Conservation (phyloP, 2,329 filamentous ascomycete species). For the Fusarium nygamai region DNA sequence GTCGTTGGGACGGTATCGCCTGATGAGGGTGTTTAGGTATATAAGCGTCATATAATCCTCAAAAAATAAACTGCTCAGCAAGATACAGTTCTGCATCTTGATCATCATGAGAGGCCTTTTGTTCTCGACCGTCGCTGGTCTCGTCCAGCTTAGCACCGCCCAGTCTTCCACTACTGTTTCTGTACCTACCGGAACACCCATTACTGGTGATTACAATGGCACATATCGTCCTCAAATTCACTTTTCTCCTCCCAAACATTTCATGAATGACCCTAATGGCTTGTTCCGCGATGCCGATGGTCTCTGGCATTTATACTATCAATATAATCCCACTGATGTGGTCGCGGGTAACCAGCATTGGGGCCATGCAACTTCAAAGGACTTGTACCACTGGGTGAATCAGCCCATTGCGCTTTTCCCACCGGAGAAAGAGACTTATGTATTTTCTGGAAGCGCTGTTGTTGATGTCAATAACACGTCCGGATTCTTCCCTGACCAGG, state of each 20-base stretch:
- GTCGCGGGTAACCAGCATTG: slow-evolving; percentile 71
- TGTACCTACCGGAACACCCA: slow-evolving; percentile 37
- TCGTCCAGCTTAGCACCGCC: neutral
- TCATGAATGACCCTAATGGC: slow-evolving; percentile 73
- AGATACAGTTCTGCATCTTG: neutral
- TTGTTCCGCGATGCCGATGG: slow-evolving; percentile 67
- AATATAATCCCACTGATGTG: slow-evolving; percentile 57
- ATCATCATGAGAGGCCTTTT: neutral
- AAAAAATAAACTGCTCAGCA: rapidly evolving
- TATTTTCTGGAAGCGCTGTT: slow-evolving; percentile 66
- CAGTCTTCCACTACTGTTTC: neutral
- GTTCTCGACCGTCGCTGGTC: neutral
- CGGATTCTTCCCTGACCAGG: slow-evolving; percentile 69
- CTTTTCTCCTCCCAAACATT: slow-evolving; percentile 62
- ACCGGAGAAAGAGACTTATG: slow-evolving; percentile 53
- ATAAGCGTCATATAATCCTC: neutral
- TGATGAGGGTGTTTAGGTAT: neutral
- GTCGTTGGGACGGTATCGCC: neutral
- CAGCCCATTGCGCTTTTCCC: slow-evolving; percentile 70
- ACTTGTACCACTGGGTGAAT: slow-evolving; percentile 72
- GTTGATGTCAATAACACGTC: slow-evolving; percentile 72
- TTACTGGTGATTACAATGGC: slow-evolving; percentile 42
- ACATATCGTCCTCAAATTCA: slow-evolving; percentile 62
- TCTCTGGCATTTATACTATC: slow-evolving; percentile 73
- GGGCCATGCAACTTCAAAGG: slow-evolving; percentile 71